phyloP scores from a whole-genome alignment of 768 basidiomycete genomes.

The Kwoniella dejecticola region DNA sequence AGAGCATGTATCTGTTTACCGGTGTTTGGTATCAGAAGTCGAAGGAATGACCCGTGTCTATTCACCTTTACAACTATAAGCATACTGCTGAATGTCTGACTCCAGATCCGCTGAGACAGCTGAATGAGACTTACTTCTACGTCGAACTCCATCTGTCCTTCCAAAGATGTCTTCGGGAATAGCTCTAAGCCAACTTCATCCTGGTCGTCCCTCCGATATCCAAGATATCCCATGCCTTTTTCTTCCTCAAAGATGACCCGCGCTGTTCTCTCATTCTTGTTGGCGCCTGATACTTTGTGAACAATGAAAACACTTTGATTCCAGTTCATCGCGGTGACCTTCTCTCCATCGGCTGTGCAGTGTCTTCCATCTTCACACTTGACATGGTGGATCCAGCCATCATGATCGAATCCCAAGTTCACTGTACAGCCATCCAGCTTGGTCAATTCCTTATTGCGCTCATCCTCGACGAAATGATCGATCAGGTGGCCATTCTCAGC shows the following conservation, averaged over 20 bases:
- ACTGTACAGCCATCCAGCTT: conserved; percentile 51
- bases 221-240: conserved; percentile 38
- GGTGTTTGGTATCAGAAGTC: conserved; percentile 44
- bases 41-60: conserved; percentile 34
- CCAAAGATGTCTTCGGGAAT: conserved; percentile 24
- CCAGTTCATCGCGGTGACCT: conserved; percentile 43
- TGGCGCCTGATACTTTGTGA: conserved; percentile 12
- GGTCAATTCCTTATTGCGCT: conserved; percentile 41
- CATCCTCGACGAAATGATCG: conserved; percentile 27
- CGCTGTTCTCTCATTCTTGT: conserved; percentile 23
- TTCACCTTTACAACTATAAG: conserved; percentile 26
- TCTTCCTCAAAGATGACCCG: conserved; percentile 42
- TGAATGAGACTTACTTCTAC: conserved; percentile 41
- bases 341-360: conserved; percentile 35
- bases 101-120: neutral
- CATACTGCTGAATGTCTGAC: neutral
- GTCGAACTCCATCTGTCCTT: conserved; percentile 44
- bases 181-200: conserved; percentile 27
- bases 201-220: neutral
- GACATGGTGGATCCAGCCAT: conserved; percentile 46
- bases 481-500: conserved; percentile 1
- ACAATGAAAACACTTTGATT: conserved; percentile 38
- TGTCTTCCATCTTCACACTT: conserved; percentile 42
- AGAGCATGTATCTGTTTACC: conserved; percentile 36
- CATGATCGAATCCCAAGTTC: conserved; percentile 47